Percentiles rank a stretch among this genome's conserved stretches.
These are phyloP conservation scores for Podila epicladia DNA, from an alignment of 192 early-diverging fungal genomes.

Conservation along the genomic window DNA sequence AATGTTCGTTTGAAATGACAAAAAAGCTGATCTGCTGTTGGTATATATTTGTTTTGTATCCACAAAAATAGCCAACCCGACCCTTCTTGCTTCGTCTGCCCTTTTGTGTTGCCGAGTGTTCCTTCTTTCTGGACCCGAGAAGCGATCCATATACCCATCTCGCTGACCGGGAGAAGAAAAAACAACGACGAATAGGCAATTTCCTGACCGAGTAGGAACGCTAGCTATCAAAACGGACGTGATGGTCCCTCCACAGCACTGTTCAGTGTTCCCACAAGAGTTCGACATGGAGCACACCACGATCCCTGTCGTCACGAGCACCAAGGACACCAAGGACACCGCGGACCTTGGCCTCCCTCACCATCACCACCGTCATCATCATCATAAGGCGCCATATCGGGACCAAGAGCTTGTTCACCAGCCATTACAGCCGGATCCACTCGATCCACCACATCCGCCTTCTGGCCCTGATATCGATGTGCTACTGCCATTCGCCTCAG, in stretches of 20 bases:
- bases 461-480: constrained; percentile 23
- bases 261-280: constrained; percentile 34
- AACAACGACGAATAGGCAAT: neutral
- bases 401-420: neutral
- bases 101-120: neutral
- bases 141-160: neutral
- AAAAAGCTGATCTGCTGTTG: no score
- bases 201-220: no score
- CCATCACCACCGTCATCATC: neutral
- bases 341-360: neutral
- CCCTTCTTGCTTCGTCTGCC: neutral
- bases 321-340: constrained; percentile 1
- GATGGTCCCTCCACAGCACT: constrained; percentile 50
- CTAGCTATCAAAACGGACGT: neutral
- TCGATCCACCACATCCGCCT: neutral
- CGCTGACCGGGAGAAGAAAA: neutral
- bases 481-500: constrained; percentile 11
- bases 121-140: constrained; percentile 1
- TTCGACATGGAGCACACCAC: constrained; percentile 12
- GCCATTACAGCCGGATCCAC: constrained; percentile 6
- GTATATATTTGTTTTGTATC: no score
- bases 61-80: no score
- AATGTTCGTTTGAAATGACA: no score
- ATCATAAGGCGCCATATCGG: neutral
- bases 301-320: neutral